Evolutionary conservation across 1,139 yeast genomes (phyloP), one percentile per base, ranked within the genome.

Genomic region (Candida tetrigidarum): DNA sequence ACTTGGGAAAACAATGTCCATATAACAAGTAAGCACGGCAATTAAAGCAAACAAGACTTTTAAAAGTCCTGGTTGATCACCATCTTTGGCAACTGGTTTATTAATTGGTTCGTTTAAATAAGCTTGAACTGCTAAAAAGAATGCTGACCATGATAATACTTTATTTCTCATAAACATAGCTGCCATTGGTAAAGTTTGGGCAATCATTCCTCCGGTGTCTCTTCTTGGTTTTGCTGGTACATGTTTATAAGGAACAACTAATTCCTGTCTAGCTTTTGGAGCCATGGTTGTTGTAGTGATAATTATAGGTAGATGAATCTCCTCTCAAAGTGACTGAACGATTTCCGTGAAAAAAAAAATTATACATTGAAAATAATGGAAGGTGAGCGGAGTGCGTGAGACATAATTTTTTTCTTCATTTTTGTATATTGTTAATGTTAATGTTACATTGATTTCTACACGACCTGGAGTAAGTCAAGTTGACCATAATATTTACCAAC

Each of bases 101-200:
- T 71, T 63, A 46, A 59, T 59, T 39, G 85, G 83, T 59, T 79
- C 78, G 47, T 59, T 76, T 56, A 80, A 67, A 59, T 60, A 78
- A 4, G 76, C 56, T 58, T 79, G 84, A 22, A 80, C 52, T 8
- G 83, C 70, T 43, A 80, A 67, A 59, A 80, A 80, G 40, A 80
- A 59, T 12, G 83, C 66, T 3, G 81, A 67, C 84, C 84, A 80
- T n/a, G 83, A 71, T 54, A 80, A 67, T 60, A 80, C 64, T 55
- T 75, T 78, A 58, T 77, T 77, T 58, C 66, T 72, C 68, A 76
- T 59, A 53, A 76, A 75, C 83, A 83, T 81, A 37, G 87, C 86
- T 7, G 84, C 84, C 85, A 83, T 80, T 30, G 88, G 87, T 67
- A 82, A 76, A 15, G 84, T 71, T 60, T 82, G 86, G 25, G 81